phyloP scores from a whole-genome alignment of 495 filamentous ascomycete species.

The Talaromyces thailandensis region DNA sequence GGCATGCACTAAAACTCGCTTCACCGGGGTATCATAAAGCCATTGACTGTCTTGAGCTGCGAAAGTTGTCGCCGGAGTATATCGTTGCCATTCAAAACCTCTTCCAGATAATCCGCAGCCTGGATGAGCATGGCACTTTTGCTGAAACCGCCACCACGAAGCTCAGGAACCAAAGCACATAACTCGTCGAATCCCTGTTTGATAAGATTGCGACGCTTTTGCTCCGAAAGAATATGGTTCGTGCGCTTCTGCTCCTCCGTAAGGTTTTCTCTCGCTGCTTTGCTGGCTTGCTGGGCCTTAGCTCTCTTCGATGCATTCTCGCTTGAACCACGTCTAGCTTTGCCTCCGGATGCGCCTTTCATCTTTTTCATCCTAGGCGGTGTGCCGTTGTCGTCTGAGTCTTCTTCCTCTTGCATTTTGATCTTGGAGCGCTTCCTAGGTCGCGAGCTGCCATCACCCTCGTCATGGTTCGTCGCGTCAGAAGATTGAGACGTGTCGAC shows the following conservation, averaged over 20 bases:
- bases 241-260: slow-evolving; percentile 75
- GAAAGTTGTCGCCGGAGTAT: slow-evolving; percentile 35
- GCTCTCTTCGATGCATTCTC: slow-evolving; percentile 21
- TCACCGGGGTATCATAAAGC: slow-evolving; percentile 35
- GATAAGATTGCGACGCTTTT: slow-evolving; percentile 74
- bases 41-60: slow-evolving; percentile 32
- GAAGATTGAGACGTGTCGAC: background rate
- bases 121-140: slow-evolving; percentile 69
- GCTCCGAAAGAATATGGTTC: slow-evolving; percentile 85
- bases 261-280: slow-evolving; percentile 61
- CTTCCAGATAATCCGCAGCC: slow-evolving; percentile 65
- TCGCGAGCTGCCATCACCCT: slow-evolving; percentile 7
- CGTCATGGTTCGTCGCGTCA: background rate
- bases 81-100: slow-evolving; percentile 59
- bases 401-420: slow-evolving; percentile 24
- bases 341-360: slow-evolving; percentile 25
- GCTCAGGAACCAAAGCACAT: slow-evolving; percentile 57
- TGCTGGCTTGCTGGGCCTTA: slow-evolving; percentile 25
- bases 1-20: background rate
- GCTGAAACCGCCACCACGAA: slow-evolving; percentile 62
- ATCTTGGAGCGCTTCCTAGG: slow-evolving; percentile 29
- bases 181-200: slow-evolving; percentile 70
- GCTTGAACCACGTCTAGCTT: slow-evolving; percentile 22
- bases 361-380: slow-evolving; percentile 40
- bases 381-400: slow-evolving; percentile 29